These are phyloP conservation scores for Penicillium turbatum DNA, from an alignment of 495 filamentous ascomycete genomes.

Conservation along the genomic window DNA sequence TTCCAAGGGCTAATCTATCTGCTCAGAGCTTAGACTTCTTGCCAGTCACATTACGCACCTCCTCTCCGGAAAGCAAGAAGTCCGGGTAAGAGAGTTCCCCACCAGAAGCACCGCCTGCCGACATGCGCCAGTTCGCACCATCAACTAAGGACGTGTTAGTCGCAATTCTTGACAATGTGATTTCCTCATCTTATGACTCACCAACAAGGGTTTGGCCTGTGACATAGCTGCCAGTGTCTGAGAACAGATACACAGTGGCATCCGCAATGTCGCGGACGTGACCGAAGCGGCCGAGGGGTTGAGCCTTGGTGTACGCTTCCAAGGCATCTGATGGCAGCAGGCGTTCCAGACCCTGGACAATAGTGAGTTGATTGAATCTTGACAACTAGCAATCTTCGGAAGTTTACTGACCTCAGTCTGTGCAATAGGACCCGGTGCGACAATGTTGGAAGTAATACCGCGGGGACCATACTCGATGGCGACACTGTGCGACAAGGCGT, in stretches of 20 bases:
- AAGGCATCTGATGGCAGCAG: constrained; percentile 36
- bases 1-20: not conserved
- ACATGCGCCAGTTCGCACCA: constrained; percentile 45
- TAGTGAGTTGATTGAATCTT: not conserved
- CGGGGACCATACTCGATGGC: constrained; percentile 84
- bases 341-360: constrained; percentile 38
- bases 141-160: constrained; percentile 29
- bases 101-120: constrained; percentile 41
- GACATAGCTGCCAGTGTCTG: constrained; percentile 77
- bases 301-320: constrained; percentile 28
- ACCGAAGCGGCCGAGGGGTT: constrained; percentile 75
- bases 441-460: constrained; percentile 85
- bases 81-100: constrained; percentile 53
- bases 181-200: constrained; percentile 17
- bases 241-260: constrained; percentile 83
- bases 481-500: constrained; percentile 68
- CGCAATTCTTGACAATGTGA: not conserved
- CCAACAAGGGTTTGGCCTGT: constrained; percentile 73
- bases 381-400: not conserved
- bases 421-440: constrained; percentile 74
- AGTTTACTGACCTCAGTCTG: constrained; percentile 50
- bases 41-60: constrained; percentile 55
- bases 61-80: constrained; percentile 54
- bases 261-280: constrained; percentile 85
- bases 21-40: constrained; percentile 58